Evolutionary conservation across 352 stramenopile species (phyloP).

Genomic region (Chloridella minuta): DNA sequence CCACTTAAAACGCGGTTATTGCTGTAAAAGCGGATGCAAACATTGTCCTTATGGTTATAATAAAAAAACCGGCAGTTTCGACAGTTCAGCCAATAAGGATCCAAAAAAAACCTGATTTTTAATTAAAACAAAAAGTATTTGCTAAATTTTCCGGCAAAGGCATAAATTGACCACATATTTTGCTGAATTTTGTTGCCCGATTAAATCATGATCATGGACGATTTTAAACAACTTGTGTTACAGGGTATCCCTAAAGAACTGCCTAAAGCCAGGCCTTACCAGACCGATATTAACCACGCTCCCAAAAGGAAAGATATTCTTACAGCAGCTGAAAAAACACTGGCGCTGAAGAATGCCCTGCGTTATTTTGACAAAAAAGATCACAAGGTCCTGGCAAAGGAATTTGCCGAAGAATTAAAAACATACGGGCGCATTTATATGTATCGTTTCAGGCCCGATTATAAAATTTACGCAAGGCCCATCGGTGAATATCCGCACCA

Average conservation of each 20-base stretch:
- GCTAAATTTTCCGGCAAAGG: background rate
- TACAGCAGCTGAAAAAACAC: constrained; percentile 23
- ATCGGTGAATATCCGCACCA: constrained; percentile 34
- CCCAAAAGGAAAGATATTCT: constrained; percentile 6
- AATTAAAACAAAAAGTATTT: background rate
- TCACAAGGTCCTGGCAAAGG: constrained; percentile 31
- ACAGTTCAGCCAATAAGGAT: too few species aligned
- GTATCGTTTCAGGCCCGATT: constrained; percentile 39
- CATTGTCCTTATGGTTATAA: background rate
- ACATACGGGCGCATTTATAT: constrained; percentile 55
- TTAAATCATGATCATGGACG: too few species aligned
- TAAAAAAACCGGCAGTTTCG: background rate
- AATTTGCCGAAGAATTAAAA: constrained; percentile 46
- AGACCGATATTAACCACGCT: background rate
- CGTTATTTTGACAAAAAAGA: constrained; percentile 38
- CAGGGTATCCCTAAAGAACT: background rate
- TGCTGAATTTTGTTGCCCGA: too few species aligned
- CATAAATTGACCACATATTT: too few species aligned
- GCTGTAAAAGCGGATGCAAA: background rate
- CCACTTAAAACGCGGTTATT: background rate
- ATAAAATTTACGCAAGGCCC: constrained; percentile 49
- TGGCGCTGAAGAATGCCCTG: constrained; percentile 43
- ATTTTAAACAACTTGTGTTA: background rate
- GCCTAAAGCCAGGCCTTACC: background rate
- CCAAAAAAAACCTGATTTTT: too few species aligned